A percentile compares a stretch with the other conserved stretches of the same genome.
Evolutionary conservation across 768 basidiomycete species (phyloP).

Genomic region (Naematelia encephala): DNA sequence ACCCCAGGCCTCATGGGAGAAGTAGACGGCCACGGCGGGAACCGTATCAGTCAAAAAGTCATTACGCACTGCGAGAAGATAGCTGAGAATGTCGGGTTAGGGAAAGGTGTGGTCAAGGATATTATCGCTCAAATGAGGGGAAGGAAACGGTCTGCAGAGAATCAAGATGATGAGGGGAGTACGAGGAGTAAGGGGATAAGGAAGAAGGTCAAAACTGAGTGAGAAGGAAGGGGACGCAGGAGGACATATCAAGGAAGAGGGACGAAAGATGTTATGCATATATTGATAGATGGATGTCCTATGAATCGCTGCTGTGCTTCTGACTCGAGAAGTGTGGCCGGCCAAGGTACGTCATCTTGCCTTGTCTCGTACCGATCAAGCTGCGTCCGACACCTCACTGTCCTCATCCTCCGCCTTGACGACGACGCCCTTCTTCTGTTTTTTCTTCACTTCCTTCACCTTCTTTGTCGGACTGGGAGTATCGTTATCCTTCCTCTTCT

Average conservation of each 20-base stretch:
- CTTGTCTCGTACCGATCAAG: too few relatives aligned
- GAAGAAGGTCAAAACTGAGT: not conserved
- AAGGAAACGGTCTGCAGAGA: not conserved
- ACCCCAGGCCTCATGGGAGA: not conserved
- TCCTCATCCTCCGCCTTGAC: not conserved
- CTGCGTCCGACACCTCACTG: not conserved
- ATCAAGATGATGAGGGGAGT: not conserved
- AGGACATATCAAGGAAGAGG: not conserved
- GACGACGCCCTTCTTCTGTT: too few relatives aligned
- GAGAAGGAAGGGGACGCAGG: not conserved
- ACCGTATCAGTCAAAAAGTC: slow-evolving; percentile 9
- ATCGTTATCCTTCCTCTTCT: not conserved
- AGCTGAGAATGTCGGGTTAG: not conserved
- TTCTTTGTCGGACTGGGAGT: not conserved
- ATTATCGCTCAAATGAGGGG: not conserved
- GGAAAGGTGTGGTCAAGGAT: not conserved
- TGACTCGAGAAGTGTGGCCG: not conserved
- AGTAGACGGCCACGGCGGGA: slow-evolving; percentile 9
- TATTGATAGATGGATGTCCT: not conserved
- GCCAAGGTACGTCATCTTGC: too few relatives aligned
- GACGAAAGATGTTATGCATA: not conserved
- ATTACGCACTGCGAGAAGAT: not conserved
- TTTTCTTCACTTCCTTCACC: not conserved
- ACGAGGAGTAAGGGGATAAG: too few relatives aligned
- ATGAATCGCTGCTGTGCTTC: not conserved